Evolutionary conservation across 2,329 filamentous ascomycete species (phyloP), one percentile per base, ranked within the genome.

Genomic region (Penicillium griseofulvum): DNA sequence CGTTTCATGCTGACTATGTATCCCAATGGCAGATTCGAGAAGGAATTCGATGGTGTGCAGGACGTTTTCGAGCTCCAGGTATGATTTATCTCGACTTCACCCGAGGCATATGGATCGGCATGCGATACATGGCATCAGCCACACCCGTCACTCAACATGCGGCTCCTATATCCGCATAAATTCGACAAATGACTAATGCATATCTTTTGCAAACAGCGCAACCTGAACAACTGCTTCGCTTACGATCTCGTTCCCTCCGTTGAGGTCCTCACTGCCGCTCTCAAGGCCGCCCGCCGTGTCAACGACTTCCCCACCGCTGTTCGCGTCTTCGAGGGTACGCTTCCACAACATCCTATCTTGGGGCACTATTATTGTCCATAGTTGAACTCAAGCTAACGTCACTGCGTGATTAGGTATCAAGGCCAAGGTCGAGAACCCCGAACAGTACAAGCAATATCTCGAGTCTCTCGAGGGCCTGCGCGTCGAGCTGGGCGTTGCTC

Each of bases 61-160:
- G 94, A 99, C 81, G 93, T 97, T 74, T 99, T 99, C 78, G 94
- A 99, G 87, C 91, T 99, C 74, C 92, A 97, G 91, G 92, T 96
- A 87, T 74, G 83, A 75, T 46, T 57, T 54, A 31, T 48, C 44
- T 49, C 52, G 42, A 48, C 48, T 42, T 48, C 55, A 50, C 51
- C 55, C 45, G 42, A 54, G 50, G 54, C 58, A 59, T 57, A 56
- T 49, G 49, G 52, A 61, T 50, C 56, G 55, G 42, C 52, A 56
- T 61, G 55, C 59, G 52, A 61, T 56, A 48, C 49, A 50, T 52
- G 49, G 46, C 56, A 45, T 54, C 56, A 50, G 52, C 54, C 47
- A 46, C 49, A 52, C 7, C 26, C 34, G 19, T 48, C 46, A 47
- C 11, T 28, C 45, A 36, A 36, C 17, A 52, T 44, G 31, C 43